phyloP scores from a whole-genome alignment of 306 rosid species.

The Biancaea sappan region DNA sequence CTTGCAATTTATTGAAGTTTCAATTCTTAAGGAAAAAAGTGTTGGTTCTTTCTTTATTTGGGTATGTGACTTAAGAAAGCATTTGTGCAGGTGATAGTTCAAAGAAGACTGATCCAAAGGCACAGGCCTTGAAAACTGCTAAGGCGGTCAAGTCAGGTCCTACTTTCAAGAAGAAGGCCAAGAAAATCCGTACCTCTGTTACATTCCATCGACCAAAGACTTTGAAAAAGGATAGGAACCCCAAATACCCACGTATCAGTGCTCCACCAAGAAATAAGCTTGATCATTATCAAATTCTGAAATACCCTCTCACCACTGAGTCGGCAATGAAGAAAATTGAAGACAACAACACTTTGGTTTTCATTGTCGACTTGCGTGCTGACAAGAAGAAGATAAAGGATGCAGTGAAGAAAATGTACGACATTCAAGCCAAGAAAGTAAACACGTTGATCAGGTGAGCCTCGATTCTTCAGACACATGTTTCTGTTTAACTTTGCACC shows the following conservation, averaged over 20 bases:
- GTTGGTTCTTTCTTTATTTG: not conserved
- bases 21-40: not conserved
- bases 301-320: constrained; percentile 83
- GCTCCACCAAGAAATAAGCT: constrained; percentile 88
- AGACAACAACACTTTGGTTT: constrained; percentile 88
- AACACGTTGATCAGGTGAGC: constrained; percentile 82
- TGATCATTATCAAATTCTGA: constrained; percentile 77
- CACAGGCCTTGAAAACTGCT: constrained; percentile 63
- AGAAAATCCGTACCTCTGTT: constrained; percentile 56
- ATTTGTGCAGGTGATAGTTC: constrained; percentile 50
- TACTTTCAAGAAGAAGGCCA: constrained; percentile 56
- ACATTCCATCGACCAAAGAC: constrained; percentile 77
- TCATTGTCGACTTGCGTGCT: constrained; percentile 83
- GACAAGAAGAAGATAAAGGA: constrained; percentile 90
- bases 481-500: not conserved
- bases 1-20: not conserved
- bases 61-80: not conserved
- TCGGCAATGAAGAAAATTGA: constrained; percentile 93
- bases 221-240: constrained; percentile 64
- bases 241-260: constrained; percentile 82
- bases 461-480: too few relatives aligned
- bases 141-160: constrained; percentile 56
- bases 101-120: constrained; percentile 61
- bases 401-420: constrained; percentile 86
- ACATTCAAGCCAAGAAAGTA: constrained; percentile 86